phyloP scores from a whole-genome alignment of 129 eudicot species.

The Ambrosia trifida region DNA sequence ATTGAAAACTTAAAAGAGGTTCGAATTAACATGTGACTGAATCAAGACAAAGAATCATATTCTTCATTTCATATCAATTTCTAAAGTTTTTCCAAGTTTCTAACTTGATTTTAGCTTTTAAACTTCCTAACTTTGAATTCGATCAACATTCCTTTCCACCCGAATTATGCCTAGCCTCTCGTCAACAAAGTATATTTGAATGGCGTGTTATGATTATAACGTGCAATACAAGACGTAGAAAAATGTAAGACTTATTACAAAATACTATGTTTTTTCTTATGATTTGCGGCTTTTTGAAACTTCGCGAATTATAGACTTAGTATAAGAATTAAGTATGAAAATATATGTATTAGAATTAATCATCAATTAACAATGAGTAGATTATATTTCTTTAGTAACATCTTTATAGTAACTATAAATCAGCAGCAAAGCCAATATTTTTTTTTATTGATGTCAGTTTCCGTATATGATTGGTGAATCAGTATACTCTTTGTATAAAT shows the following conservation, averaged over 20 bases:
- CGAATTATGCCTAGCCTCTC: slow-evolving; percentile 12
- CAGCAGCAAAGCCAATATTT: too few relatives aligned
- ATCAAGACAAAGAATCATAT: slow-evolving; percentile 33
- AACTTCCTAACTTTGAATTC: slow-evolving; percentile 14
- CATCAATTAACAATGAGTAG: too few relatives aligned
- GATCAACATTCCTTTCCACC: slow-evolving; percentile 24
- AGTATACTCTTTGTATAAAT: too few relatives aligned
- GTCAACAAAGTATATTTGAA: slow-evolving; percentile 28
- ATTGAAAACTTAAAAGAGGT: slow-evolving; percentile 8
- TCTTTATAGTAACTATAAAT: too few relatives aligned
- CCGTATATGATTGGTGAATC: too few relatives aligned
- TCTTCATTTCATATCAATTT: slow-evolving; percentile 23
- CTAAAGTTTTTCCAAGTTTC: slow-evolving; percentile 7
- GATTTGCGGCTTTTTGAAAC: not conserved
- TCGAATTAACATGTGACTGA: slow-evolving; percentile 36
- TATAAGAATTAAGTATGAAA: too few relatives aligned
- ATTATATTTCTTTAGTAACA: too few relatives aligned
- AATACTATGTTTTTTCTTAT: not conserved
- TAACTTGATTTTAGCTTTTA: not conserved
- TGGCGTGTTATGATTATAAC: slow-evolving; percentile 10
- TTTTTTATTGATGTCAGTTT: too few relatives aligned
- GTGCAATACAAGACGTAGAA: not conserved
- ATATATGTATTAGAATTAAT: not conserved
- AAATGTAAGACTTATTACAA: not conserved
- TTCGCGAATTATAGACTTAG: too few relatives aligned